These are phyloP conservation scores for Theobroma cacao DNA, from an alignment of 345 rosid genomes.

Conservation along the genomic window DNA sequence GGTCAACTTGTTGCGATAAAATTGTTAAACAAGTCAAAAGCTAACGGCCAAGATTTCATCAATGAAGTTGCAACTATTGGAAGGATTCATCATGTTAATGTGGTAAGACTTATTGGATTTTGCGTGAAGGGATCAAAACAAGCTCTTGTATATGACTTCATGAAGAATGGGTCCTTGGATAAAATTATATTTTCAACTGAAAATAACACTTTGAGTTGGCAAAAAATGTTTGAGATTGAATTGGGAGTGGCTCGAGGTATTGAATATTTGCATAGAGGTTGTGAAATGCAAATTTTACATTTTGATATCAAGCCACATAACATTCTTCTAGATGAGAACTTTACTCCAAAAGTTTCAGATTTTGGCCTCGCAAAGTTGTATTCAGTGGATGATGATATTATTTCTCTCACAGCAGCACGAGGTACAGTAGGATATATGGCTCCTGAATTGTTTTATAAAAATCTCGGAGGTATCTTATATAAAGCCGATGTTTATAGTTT, in stretches of 20 bases:
- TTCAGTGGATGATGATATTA: background rate
- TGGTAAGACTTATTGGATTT: slow-evolving; percentile 23
- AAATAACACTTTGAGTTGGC: slow-evolving; percentile 20
- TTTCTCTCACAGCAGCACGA: slow-evolving; percentile 12
- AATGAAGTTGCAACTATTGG: slow-evolving; percentile 20
- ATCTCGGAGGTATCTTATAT: background rate
- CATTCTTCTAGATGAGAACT: background rate
- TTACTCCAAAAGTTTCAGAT: background rate
- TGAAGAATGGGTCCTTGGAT: background rate
- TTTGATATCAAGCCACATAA: slow-evolving; percentile 20
- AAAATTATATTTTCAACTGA: background rate
- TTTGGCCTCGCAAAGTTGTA: slow-evolving; percentile 6
- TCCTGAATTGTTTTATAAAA: background rate
- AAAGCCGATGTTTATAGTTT: background rate
- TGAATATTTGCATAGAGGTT: slow-evolving; percentile 15
- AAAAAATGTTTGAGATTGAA: slow-evolving; percentile 7
- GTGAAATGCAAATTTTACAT: slow-evolving; percentile 16
- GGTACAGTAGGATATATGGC: slow-evolving; percentile 20
- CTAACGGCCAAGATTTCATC: background rate
- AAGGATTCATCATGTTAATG: slow-evolving; percentile 28
- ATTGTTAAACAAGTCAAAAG: background rate
- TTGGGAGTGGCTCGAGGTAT: slow-evolving; percentile 17
- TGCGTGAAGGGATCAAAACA: slow-evolving; percentile 14
- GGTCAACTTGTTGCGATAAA: background rate
- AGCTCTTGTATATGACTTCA: slow-evolving; percentile 9